These are phyloP conservation scores for Alternaria novae-zelandiae DNA, from an alignment of 2,329 filamentous ascomycete species.

Conservation along the genomic window DNA sequence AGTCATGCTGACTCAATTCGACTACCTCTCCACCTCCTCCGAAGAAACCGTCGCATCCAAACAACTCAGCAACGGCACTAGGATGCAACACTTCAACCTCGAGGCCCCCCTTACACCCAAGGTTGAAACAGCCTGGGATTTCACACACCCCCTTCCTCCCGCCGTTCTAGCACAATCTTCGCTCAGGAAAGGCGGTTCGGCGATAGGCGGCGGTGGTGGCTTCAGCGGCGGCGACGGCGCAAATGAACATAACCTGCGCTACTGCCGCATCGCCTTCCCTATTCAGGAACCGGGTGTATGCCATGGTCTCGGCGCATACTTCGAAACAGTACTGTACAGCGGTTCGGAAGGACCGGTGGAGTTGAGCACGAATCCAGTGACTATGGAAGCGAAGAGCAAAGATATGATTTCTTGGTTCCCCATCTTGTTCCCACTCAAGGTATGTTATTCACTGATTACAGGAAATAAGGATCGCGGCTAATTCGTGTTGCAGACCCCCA, in stretches of 20 bases:
- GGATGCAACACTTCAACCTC: slow-evolving; percentile 42
- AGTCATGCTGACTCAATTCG: slow-evolving; percentile 86
- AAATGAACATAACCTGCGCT: slow-evolving; percentile 91
- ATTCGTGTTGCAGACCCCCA: slow-evolving; percentile 68
- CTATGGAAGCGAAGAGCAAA: slow-evolving; percentile 89
- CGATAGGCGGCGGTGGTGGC: slow-evolving; percentile 72
- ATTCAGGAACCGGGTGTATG: slow-evolving; percentile 80
- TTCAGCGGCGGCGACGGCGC: slow-evolving; percentile 78
- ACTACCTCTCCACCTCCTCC: slow-evolving; percentile 73
- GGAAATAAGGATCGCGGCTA: background rate
- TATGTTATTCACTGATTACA: slow-evolving; percentile 50
- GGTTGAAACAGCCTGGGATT: slow-evolving; percentile 83
- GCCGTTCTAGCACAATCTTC: slow-evolving; percentile 63
- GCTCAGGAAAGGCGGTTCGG: slow-evolving; percentile 67
- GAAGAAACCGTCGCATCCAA: slow-evolving; percentile 52
- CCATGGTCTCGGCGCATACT: slow-evolving; percentile 92
- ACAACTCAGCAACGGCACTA: slow-evolving; percentile 54
- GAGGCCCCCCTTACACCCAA: slow-evolving; percentile 44
- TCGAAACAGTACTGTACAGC: slow-evolving; percentile 92
- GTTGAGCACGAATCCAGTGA: slow-evolving; percentile 89
- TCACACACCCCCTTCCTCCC: slow-evolving; percentile 74
- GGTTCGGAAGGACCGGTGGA: slow-evolving; percentile 69
- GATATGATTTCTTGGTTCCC: slow-evolving; percentile 99
- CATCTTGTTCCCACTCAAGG: slow-evolving; percentile 96
- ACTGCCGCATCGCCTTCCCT: slow-evolving; percentile 78